These are phyloP conservation scores for Symbiodinium pilosum DNA, from an alignment of 73 alveolate species.

Conservation along the genomic window DNA sequence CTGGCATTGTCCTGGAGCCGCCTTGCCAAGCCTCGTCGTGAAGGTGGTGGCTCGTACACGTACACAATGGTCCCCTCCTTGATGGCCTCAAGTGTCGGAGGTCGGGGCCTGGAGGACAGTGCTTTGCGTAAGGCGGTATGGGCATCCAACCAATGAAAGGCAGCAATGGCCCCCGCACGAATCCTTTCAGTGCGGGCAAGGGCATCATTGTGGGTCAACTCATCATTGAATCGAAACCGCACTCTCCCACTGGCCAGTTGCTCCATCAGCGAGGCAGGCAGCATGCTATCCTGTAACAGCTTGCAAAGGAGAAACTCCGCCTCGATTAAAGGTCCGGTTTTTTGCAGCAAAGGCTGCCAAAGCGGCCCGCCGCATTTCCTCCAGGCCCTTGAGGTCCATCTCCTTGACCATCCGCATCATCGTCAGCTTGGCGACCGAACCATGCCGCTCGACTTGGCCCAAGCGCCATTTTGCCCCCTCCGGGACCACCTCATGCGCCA, in stretches of 20 bases:
- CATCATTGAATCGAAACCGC: background rate
- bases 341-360: background rate
- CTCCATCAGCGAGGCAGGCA: background rate
- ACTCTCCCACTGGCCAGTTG: background rate
- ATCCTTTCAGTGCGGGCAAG: background rate
- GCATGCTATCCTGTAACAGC: background rate
- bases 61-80: slow-evolving; percentile 5
- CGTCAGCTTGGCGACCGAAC: background rate
- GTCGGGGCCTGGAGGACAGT: background rate
- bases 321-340: background rate
- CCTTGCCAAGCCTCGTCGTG: background rate
- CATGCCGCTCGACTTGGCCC: slow-evolving; percentile 6
- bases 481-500: background rate
- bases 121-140: background rate
- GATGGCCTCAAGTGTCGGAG: background rate
- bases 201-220: background rate
- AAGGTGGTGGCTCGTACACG: slow-evolving; percentile 11
- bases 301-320: background rate
- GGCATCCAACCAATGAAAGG: slow-evolving; percentile 19
- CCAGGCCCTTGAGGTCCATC: background rate
- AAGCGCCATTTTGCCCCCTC: slow-evolving; percentile 24
- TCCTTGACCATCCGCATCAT: slow-evolving; percentile 13
- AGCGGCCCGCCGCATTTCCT: background rate
- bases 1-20: background rate
- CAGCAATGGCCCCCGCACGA: background rate